Conservation (phyloP, 768 basidiomycete species). For the Stropharia rugosoannulata region DNA sequence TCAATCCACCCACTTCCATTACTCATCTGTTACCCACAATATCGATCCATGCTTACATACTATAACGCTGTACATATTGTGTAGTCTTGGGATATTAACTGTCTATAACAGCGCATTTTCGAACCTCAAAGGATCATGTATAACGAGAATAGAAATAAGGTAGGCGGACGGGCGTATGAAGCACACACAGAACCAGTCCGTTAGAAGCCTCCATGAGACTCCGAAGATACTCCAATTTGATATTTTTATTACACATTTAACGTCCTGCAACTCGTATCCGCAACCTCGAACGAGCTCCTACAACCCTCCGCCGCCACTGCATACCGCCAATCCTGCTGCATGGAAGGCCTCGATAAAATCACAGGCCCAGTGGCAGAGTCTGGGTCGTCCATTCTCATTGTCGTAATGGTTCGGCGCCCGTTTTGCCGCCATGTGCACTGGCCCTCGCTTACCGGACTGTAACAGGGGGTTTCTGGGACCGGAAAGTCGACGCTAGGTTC, state of each 20-base stretch:
- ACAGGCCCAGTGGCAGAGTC: not conserved
- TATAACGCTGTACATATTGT: not conserved
- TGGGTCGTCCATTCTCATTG: constrained; percentile 30
- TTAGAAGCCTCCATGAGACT: too few species aligned
- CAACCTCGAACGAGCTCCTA: not conserved
- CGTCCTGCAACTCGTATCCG: too few species aligned
- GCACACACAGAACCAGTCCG: too few species aligned
- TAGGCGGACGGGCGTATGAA: too few species aligned
- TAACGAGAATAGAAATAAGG: too few species aligned
- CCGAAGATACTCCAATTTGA: too few species aligned
- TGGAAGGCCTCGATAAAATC: not conserved
- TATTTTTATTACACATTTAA: too few species aligned
- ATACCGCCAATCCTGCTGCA: not conserved
- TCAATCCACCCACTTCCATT: not conserved
- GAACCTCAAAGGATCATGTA: too few species aligned
- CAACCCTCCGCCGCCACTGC: not conserved
- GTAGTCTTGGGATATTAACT: not conserved
- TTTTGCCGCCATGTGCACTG: constrained; percentile 1
- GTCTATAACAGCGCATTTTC: not conserved
- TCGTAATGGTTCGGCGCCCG: constrained; percentile 45
- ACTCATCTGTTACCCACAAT: not conserved
- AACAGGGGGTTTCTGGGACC: constrained; percentile 70
- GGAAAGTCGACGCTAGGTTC: constrained; percentile 72
- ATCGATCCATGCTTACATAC: not conserved
- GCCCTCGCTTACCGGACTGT: not conserved